phyloP scores from a whole-genome alignment of 2,329 filamentous ascomycete genomes.

The Neofusicoccum sp. region DNA sequence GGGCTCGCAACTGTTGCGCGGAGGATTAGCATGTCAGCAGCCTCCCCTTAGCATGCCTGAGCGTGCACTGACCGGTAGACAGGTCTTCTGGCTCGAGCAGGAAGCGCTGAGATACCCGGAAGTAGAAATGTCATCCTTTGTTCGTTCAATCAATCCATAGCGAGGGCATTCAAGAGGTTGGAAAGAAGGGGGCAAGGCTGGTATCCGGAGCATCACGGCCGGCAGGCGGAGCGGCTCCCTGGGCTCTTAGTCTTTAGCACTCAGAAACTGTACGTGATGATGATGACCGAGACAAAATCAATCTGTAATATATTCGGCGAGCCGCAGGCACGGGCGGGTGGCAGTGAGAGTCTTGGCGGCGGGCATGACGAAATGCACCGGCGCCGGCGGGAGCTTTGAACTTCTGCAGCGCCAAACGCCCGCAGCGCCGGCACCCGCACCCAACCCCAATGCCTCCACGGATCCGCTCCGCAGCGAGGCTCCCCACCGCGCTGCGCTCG shows the following conservation, averaged over 20 bases:
- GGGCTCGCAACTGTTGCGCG: constrained; percentile 83
- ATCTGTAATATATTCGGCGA: neutral
- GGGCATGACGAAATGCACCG: constrained; percentile 19
- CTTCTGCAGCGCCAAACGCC: constrained; percentile 2
- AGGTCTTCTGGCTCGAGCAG: constrained; percentile 44
- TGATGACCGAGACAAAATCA: constrained; percentile 6
- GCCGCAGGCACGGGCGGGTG: neutral
- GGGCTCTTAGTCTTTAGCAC: constrained; percentile 6
- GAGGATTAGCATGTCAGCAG: constrained; percentile 88
- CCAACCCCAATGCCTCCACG: constrained; percentile 42
- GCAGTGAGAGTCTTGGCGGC: constrained; percentile 10
- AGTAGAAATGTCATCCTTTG: constrained; percentile 6
- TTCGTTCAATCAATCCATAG: constrained; percentile 5
- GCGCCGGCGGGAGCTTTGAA: constrained; percentile 14
- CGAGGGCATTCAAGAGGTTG: constrained; percentile 13
- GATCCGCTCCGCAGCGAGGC: constrained; percentile 36
- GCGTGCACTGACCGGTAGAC: neutral
- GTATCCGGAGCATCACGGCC: neutral
- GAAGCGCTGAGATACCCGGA: constrained; percentile 27
- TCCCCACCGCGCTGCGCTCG: constrained; percentile 25
- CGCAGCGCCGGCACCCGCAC: constrained; percentile 3
- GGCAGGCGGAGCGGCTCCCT: neutral
- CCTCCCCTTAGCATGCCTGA: neutral
- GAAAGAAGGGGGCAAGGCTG: neutral
- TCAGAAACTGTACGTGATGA: constrained; percentile 5